Percentiles rank a stretch among this genome's conserved stretches.
Conservation (phyloP, 345 rosid genomes). For the Arabidopsis arenosa region DNA sequence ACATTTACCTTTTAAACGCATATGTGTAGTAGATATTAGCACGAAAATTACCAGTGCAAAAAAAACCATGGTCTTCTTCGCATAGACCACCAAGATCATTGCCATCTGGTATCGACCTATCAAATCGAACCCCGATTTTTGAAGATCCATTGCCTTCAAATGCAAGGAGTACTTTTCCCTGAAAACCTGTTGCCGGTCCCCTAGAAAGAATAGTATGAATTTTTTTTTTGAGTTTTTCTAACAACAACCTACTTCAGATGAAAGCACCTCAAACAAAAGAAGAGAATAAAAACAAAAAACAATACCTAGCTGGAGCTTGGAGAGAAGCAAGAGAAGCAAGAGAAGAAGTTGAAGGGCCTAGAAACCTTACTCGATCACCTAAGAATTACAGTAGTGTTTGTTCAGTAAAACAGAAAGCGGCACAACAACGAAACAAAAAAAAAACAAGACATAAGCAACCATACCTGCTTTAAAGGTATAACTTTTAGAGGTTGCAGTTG, state of each 20-base stretch:
- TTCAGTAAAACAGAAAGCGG: constrained; percentile 27
- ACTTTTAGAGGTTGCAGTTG: constrained; percentile 90
- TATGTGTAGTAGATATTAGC: not conserved
- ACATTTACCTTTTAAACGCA: constrained; percentile 15
- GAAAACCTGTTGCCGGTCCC: constrained; percentile 77
- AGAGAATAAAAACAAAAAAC: constrained; percentile 24
- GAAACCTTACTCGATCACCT: constrained; percentile 93
- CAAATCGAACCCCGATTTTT: constrained; percentile 94
- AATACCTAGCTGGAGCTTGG: constrained; percentile 61
- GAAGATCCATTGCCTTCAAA: constrained; percentile 88
- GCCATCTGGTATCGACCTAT: constrained; percentile 79
- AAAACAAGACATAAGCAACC: constrained; percentile 14
- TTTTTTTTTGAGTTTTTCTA: not conserved
- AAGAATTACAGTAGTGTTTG: constrained; percentile 39
- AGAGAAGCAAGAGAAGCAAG: constrained; percentile 53
- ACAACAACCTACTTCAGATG: constrained; percentile 6
- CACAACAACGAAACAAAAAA: constrained; percentile 18
- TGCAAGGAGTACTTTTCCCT: constrained; percentile 89
- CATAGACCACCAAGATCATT: constrained; percentile 91
- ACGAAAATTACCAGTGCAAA: constrained; percentile 70
- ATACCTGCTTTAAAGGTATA: constrained; percentile 77
- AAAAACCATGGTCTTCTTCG: constrained; percentile 87
- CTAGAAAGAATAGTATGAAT: constrained; percentile 49
- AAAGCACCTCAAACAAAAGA: constrained; percentile 20
- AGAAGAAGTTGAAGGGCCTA: constrained; percentile 54